A percentile compares a stretch with the other conserved stretches of the same genome.
Conservation (phyloP, 192 early-diverging fungal genomes). For the Chytriomyces sp. region DNA sequence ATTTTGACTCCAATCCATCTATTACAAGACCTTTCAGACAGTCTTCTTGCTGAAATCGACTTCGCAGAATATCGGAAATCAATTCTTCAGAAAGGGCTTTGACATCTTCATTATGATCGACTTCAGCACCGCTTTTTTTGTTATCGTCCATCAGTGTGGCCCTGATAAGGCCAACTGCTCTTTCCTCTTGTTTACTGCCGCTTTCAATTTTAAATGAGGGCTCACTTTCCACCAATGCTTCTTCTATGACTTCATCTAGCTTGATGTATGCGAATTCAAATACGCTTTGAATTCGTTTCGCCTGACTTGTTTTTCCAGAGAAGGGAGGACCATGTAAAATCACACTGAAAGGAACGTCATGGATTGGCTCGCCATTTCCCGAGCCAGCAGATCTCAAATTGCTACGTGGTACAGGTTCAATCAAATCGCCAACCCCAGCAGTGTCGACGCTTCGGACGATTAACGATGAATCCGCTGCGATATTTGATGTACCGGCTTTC, state of each 20-base stretch:
- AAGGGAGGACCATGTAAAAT: constrained; percentile 60
- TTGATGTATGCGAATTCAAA: constrained; percentile 43
- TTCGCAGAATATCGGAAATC: constrained; percentile 42
- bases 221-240: not conserved
- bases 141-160: constrained; percentile 4
- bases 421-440: constrained; percentile 43
- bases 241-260: constrained; percentile 55
- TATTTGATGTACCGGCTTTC: constrained; percentile 7
- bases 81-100: constrained; percentile 47
- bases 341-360: constrained; percentile 31
- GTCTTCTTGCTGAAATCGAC: constrained; percentile 41
- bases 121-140: constrained; percentile 9
- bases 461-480: not conserved
- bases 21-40: constrained; percentile 50
- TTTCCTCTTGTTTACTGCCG: not conserved
- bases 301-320: constrained; percentile 54
- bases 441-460: not conserved
- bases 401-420: constrained; percentile 26
- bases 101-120: constrained; percentile 31
- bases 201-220: not conserved
- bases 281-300: constrained; percentile 32
- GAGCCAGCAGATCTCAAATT: constrained; percentile 1
- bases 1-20: constrained; percentile 61
- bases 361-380: not conserved
- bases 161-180: constrained; percentile 4